phyloP scores from a whole-genome alignment of 352 stramenopile species.

The Phytopythium kandeliae region DNA sequence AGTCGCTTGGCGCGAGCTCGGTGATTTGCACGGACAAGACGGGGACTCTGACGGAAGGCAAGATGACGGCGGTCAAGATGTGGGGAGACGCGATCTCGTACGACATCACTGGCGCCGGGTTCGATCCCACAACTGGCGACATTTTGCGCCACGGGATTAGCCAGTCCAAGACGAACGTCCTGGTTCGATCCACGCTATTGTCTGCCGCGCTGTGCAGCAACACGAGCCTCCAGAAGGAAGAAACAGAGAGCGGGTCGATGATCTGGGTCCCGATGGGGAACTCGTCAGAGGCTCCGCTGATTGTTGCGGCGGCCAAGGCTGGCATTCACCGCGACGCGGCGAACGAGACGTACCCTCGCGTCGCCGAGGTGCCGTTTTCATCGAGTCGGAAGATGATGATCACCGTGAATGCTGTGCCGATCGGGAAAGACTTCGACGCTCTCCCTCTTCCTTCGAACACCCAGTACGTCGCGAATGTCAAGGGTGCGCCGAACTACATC shows the following conservation, averaged over 20 bases:
- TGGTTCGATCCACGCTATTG: conserved; percentile 43
- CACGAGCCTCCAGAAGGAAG: conserved; percentile 52
- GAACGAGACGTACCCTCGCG: conserved; percentile 48
- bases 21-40: conserved; percentile 94
- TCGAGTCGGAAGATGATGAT: conserved; percentile 94
- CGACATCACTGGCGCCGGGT: conserved; percentile 44
- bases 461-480: conserved; percentile 48
- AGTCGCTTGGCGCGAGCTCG: conserved; percentile 86
- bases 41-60: conserved; percentile 87
- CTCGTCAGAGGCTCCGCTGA: conserved; percentile 60
- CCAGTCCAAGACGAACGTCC: conserved; percentile 31
- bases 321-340: conserved; percentile 44
- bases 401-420: conserved; percentile 47
- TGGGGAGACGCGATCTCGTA: conserved; percentile 54
- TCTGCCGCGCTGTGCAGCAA: conserved; percentile 65
- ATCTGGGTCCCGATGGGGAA: conserved; percentile 62
- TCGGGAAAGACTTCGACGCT: conserved; percentile 24
- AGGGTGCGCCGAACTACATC: conserved; percentile 67
- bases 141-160: conserved; percentile 39
- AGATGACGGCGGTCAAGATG: conserved; percentile 79
- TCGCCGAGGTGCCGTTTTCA: conserved; percentile 90
- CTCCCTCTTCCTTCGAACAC: conserved; percentile 35
- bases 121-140: conserved; percentile 38
- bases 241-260: conserved; percentile 25
- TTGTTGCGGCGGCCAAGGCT: conserved; percentile 59